A percentile compares a stretch with the other conserved stretches of the same genome.
These are phyloP conservation scores for Aphanomyces invadans DNA, from an alignment of 352 stramenopile genomes.

Conservation along the genomic window DNA sequence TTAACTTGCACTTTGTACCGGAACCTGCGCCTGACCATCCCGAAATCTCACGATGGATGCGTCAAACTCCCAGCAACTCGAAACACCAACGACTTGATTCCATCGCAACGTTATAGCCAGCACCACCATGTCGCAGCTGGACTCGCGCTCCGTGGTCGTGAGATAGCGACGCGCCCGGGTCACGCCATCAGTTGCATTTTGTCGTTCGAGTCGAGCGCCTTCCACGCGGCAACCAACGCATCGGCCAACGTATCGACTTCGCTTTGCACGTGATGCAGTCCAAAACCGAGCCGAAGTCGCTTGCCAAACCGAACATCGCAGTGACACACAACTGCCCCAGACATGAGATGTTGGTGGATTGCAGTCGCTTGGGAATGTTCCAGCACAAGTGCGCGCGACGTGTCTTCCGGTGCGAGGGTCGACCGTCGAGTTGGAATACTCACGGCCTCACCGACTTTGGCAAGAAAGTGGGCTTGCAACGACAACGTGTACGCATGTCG, in stretches of 20 bases:
- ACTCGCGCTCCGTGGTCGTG: no score
- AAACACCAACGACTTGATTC: no score
- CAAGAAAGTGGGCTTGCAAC: constrained; percentile 6
- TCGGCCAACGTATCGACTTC: constrained; percentile 4
- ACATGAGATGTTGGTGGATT: not conserved
- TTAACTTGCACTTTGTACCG: no score
- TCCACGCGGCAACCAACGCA: not conserved
- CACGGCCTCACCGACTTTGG: no score
- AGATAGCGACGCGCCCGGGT: no score
- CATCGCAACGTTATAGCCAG: no score
- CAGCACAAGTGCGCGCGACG: constrained; percentile 5
- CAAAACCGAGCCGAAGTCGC: constrained; percentile 13
- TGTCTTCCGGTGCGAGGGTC: not conserved
- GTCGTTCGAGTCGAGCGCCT: not conserved
- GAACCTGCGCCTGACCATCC: no score
- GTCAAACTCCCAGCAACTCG: no score
- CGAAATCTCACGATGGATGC: no score
- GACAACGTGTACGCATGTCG: constrained; percentile 8
- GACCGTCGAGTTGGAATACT: no score
- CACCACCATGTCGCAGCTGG: no score
- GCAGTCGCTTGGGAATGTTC: not conserved
- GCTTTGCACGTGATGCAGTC: not conserved
- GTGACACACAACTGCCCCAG: not conserved
- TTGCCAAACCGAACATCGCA: constrained; percentile 16
- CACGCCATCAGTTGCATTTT: not conserved